Percentiles rank a stretch among this genome's conserved stretches.
Evolutionary conservation across 805 yeast genomes (phyloP).

Genomic region (Wickerhamiella spandovensis): DNA sequence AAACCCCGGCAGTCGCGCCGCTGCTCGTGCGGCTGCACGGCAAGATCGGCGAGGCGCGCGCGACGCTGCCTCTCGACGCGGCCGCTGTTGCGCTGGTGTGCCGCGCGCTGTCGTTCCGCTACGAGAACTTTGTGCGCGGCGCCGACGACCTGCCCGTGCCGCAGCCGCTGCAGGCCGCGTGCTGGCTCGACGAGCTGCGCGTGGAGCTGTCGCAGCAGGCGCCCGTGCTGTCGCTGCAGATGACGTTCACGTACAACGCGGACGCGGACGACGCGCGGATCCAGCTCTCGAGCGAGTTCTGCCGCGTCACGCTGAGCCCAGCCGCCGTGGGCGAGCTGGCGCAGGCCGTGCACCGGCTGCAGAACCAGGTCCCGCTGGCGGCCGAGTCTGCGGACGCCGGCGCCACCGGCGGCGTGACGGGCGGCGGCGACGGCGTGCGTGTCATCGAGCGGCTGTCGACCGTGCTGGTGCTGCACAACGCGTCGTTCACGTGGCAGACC

Average conservation of each 20-base stretch:
- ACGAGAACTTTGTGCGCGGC: not conserved
- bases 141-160: not conserved
- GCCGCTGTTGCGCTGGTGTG: not conserved
- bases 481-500: slow-evolving; percentile 63
- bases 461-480: slow-evolving; percentile 27
- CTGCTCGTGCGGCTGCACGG: not conserved
- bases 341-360: not conserved
- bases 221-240: slow-evolving; percentile 4
- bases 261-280: slow-evolving; percentile 1
- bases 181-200: slow-evolving; percentile 1
- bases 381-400: not conserved
- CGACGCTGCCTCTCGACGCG: not conserved
- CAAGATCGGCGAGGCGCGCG: not conserved
- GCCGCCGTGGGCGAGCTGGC: not conserved
- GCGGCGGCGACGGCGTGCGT: no score
- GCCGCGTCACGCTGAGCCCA: slow-evolving; percentile 2
- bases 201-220: not conserved
- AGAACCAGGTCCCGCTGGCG: not conserved
- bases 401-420: not conserved
- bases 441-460: not conserved
- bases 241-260: slow-evolving; percentile 2
- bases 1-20: not conserved
- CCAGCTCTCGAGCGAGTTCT: slow-evolving; percentile 6
- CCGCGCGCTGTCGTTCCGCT: not conserved
- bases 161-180: not conserved